phyloP scores from a whole-genome alignment of 2,329 filamentous ascomycete genomes.

The Ophidiomyces ophidiicola region DNA sequence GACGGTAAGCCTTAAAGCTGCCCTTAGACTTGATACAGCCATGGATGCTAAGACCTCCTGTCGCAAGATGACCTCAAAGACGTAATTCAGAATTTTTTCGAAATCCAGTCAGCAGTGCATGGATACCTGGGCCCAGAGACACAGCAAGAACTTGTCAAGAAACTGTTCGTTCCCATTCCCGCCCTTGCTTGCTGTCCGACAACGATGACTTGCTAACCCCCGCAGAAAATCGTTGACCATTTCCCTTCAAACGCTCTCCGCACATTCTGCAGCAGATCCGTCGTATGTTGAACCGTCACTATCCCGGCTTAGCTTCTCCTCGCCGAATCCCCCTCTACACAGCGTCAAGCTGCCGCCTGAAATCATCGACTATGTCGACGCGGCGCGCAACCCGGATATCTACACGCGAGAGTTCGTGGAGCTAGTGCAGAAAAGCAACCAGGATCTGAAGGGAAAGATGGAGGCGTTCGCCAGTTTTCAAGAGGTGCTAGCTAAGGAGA shows the following conservation, averaged over 20 bases:
- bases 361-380: slow-evolving; percentile 51
- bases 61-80: slow-evolving; percentile 44
- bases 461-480: slow-evolving; percentile 48
- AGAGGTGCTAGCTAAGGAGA: slow-evolving; percentile 47
- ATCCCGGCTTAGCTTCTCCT: slow-evolving; percentile 10
- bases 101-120: slow-evolving; percentile 46
- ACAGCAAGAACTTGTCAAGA: slow-evolving; percentile 45
- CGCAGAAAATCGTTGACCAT: slow-evolving; percentile 33
- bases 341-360: slow-evolving; percentile 47
- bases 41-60: slow-evolving; percentile 16
- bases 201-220: slow-evolving; percentile 1
- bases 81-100: slow-evolving; percentile 51
- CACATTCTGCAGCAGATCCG: slow-evolving; percentile 25
- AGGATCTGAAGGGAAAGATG: slow-evolving; percentile 49
- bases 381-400: slow-evolving; percentile 53
- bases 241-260: slow-evolving; percentile 42
- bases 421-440: slow-evolving; percentile 49
- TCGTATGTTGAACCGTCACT: slow-evolving; percentile 11
- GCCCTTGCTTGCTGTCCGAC: background rate
- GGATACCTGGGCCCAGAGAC: slow-evolving; percentile 48
- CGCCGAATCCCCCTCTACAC: slow-evolving; percentile 34
- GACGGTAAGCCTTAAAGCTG: slow-evolving; percentile 23
- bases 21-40: background rate
- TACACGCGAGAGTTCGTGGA: slow-evolving; percentile 56
- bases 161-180: slow-evolving; percentile 36